Percentiles rank a stretch among this genome's conserved stretches.
phyloP scores from a whole-genome alignment of 352 stramenopile species.

The Phytophthora cactorum region DNA sequence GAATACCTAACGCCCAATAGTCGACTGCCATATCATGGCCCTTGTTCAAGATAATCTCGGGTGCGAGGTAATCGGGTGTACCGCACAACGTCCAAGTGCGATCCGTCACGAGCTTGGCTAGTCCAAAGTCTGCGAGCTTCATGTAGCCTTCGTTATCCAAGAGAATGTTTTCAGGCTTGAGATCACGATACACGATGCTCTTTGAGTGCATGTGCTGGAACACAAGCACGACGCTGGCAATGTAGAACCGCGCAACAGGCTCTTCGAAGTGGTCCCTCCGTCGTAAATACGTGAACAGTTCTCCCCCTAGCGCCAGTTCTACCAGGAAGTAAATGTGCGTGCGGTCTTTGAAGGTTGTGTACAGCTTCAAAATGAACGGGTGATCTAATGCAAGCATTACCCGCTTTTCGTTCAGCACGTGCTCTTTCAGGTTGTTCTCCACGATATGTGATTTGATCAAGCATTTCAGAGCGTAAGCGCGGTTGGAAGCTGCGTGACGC shows the following conservation, averaged over 20 bases:
- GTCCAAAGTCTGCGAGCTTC: conserved; percentile 92
- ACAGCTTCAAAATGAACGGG: conserved; percentile 93
- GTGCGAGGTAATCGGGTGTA: conserved; percentile 93
- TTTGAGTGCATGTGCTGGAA: conserved; percentile 93
- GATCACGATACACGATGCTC: conserved; percentile 90
- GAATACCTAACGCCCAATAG: conserved; percentile 91
- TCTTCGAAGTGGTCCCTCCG: conserved; percentile 78
- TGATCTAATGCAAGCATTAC: conserved; percentile 91
- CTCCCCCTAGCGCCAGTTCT: conserved; percentile 91
- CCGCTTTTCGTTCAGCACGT: conserved; percentile 92
- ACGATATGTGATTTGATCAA: conserved; percentile 93
- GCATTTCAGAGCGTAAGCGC: conserved; percentile 92
- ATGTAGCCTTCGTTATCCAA: conserved; percentile 88
- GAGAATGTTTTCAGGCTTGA: conserved; percentile 92
- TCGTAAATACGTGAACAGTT: conserved; percentile 93
- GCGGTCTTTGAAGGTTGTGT: conserved; percentile 90
- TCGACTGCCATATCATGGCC: conserved; percentile 92
- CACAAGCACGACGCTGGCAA: conserved; percentile 89
- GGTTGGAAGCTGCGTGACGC: conserved; percentile 64
- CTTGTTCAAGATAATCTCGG: conserved; percentile 93
- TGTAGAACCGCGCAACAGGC: conserved; percentile 85
- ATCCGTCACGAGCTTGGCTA: conserved; percentile 90
- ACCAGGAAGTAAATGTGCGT: conserved; percentile 93
- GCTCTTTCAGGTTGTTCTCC: conserved; percentile 91
- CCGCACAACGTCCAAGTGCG: conserved; percentile 92